Percentiles rank a stretch among this genome's conserved stretches.
Conservation (phyloP, 768 basidiomycete genomes). For the Leccinum incarnatum region DNA sequence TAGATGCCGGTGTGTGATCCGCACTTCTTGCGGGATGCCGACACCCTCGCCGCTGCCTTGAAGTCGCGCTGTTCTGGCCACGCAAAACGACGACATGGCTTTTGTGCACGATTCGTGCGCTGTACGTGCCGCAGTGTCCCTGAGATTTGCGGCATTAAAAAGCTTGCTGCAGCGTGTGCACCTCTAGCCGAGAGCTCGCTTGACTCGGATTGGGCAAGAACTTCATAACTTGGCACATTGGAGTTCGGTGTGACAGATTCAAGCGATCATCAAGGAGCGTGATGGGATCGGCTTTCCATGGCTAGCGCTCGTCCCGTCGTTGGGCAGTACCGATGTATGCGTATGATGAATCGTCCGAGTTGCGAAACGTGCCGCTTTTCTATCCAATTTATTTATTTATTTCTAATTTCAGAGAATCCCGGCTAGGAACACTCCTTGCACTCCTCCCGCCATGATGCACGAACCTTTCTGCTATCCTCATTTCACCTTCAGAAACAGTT, state of each 20-base stretch:
- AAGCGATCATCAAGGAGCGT: conserved; percentile 1
- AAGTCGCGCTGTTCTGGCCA: not conserved
- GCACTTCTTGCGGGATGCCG: conserved; percentile 20
- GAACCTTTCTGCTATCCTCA: conserved; percentile 10
- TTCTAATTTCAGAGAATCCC: conserved; percentile 29
- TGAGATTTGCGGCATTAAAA: not conserved
- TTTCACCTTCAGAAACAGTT: conserved; percentile 7
- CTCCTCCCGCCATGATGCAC: conserved; percentile 25
- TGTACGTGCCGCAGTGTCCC: not conserved
- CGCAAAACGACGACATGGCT: conserved; percentile 1
- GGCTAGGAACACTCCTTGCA: conserved; percentile 28
- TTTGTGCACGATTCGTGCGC: conserved; percentile 1
- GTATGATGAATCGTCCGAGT: conserved; percentile 6
- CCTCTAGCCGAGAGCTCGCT: not conserved
- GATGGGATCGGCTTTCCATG: not conserved
- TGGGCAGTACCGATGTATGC: not conserved
- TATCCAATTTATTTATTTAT: conserved; percentile 31
- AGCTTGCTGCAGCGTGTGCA: conserved; percentile 1
- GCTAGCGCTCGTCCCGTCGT: not conserved
- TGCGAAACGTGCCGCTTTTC: conserved; percentile 18
- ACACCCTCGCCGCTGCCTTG: conserved; percentile 3
- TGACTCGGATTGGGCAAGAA: not conserved
- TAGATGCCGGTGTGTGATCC: conserved; percentile 18
- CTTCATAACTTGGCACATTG: not conserved
- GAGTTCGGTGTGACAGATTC: not conserved